Percentiles rank a stretch among this genome's conserved stretches.
Evolutionary conservation across 805 yeast genomes (phyloP).

Genomic region (Ogataea corticis): DNA sequence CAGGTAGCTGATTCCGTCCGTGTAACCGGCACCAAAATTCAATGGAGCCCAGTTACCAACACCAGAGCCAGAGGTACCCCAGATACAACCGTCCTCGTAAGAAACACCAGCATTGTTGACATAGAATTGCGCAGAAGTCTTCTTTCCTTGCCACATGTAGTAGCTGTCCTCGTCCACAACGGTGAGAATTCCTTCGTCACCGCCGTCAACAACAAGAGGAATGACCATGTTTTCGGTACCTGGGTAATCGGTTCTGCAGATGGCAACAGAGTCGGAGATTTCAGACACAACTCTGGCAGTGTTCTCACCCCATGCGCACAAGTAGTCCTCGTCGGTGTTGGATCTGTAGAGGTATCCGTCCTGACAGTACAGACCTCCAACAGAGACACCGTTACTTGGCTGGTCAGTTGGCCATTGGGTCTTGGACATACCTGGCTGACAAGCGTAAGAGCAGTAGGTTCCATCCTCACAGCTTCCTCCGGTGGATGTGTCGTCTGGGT

Average conservation of each 20-base stretch:
- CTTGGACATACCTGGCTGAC: constrained; percentile 79
- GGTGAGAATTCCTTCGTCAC: constrained; percentile 50
- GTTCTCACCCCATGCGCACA: constrained; percentile 67
- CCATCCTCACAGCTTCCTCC: constrained; percentile 64
- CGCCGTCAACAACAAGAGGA: constrained; percentile 64
- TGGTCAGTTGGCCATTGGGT: constrained; percentile 75
- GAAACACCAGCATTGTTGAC: constrained; percentile 78
- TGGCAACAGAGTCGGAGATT: constrained; percentile 53
- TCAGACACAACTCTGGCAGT: constrained; percentile 56
- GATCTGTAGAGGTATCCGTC: constrained; percentile 62
- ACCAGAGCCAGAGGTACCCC: constrained; percentile 61
- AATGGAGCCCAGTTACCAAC: constrained; percentile 83
- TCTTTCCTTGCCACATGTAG: constrained; percentile 61
- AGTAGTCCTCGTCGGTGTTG: constrained; percentile 47
- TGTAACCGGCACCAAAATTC: constrained; percentile 73
- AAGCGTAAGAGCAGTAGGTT: constrained; percentile 73
- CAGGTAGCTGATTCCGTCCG: constrained; percentile 59
- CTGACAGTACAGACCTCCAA: constrained; percentile 68
- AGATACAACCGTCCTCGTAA: constrained; percentile 66
- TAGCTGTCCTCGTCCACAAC: constrained; percentile 61
- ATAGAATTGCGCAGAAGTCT: constrained; percentile 72
- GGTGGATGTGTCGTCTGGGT: constrained; percentile 42
- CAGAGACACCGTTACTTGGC: constrained; percentile 67
- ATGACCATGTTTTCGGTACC: constrained; percentile 81
- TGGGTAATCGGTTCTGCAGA: constrained; percentile 80